Base-by-base conservation (phyloP, 805 yeast genomes). In the Nakazawaea anatomiae region DNA sequence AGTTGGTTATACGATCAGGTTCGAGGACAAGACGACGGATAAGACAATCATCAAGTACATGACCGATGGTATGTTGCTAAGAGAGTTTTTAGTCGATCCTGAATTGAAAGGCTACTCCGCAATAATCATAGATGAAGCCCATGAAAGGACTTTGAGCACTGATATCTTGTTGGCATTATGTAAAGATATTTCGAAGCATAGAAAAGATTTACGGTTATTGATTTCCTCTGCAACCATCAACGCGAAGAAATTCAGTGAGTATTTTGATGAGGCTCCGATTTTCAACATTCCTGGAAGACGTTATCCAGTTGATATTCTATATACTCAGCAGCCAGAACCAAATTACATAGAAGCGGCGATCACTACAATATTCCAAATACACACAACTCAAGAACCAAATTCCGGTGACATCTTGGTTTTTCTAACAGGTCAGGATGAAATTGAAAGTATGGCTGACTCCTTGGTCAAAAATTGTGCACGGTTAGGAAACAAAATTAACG, bases 191-290 rank as follows among this genome's bases (percentile, higher is more conserved):
- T 63, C 79, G 2, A 70, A 69, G 27, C 66, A 79, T 41, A 71
- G 97, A 49, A 78, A 84, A 0, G 95, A 87, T 54, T 69, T 94
- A 50, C 82, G 82, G 57, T 60, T 94, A 4, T 71, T 94, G 18
- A 85, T 94, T 31, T 90, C 97, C 0, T 90, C 97, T 3, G 99
- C 99, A 1, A 94, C 99, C 0, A 83, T 94, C 66, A 92, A 94
- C 66, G 96, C 99, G 0, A 77, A 81, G 48, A 86, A 86, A 59
- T 94, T 94, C 63, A 84, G 97, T 25, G 74, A 76, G 4, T 94
- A 85, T 66, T 94, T 94, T 61, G 75, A 77, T 56, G 77, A 77
- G 14, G 95, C 97, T 2, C 97, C 97, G 0, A 85, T 94, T 36
- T 82, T 91, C 60, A 83, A 81, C 49, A 83, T 94, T 38, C 98